phyloP scores from a whole-genome alignment of 176 grass and related monocot species.

The Melocanna baccifera region DNA sequence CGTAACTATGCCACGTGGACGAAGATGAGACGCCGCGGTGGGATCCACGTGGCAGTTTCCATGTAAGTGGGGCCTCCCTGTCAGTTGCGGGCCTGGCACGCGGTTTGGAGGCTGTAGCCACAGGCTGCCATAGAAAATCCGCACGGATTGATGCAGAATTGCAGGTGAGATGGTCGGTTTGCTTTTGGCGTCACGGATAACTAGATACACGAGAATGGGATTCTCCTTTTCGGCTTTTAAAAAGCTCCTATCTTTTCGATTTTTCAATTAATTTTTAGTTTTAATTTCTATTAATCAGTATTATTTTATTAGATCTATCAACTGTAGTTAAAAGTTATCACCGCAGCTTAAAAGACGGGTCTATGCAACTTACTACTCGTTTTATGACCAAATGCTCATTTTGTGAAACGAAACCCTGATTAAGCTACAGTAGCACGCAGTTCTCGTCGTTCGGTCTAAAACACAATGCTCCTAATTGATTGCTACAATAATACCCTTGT shows the following conservation, averaged over 20 bases:
- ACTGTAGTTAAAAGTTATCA: too few species aligned
- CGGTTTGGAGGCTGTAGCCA: background rate
- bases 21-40: background rate
- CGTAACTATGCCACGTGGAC: constrained; percentile 10
- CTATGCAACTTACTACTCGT: constrained; percentile 3
- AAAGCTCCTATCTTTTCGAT: too few species aligned
- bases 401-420: background rate
- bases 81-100: background rate
- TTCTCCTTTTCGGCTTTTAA: too few species aligned
- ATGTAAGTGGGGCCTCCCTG: background rate
- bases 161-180: background rate
- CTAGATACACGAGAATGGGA: background rate
- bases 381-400: background rate
- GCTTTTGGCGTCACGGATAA: background rate
- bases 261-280: too few species aligned
- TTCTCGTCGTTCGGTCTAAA: background rate
- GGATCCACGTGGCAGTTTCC: background rate
- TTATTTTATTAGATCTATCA: too few species aligned
- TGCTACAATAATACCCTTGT: background rate
- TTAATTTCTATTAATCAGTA: too few species aligned
- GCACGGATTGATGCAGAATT: background rate
- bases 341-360: too few species aligned
- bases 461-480: background rate
- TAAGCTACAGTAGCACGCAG: background rate
- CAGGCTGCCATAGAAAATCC: background rate